These are phyloP conservation scores for Paracamarosporium sp. DNA, from an alignment of 2,329 filamentous ascomycete species.

Conservation along the genomic window DNA sequence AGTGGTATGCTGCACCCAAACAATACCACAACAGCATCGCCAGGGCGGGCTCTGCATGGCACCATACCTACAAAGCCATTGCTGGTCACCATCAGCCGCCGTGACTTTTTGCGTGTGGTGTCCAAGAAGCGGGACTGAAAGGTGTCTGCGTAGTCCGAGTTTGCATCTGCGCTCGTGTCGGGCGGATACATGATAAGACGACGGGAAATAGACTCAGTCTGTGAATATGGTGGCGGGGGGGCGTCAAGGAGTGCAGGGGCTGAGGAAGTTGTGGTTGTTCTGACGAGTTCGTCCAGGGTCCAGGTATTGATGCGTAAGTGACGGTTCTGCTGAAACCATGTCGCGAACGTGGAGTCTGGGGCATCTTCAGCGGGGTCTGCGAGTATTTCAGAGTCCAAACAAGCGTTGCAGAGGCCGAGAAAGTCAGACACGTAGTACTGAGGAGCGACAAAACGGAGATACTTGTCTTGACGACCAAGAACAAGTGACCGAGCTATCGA, in stretches of 20 bases:
- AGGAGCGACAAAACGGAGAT: conserved; percentile 33
- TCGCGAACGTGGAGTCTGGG: conserved; percentile 32
- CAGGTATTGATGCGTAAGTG: conserved; percentile 20
- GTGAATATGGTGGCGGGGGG: conserved; percentile 15
- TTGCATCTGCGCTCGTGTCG: conserved; percentile 6
- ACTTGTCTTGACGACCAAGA: conserved; percentile 40
- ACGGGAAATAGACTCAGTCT: conserved; percentile 3
- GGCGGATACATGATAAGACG: conserved; percentile 13
- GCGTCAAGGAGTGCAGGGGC: conserved; percentile 7
- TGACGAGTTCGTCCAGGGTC: conserved; percentile 24
- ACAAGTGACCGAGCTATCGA: conserved; percentile 32
- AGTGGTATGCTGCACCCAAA: conserved; percentile 47
- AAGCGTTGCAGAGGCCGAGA: conserved; percentile 30
- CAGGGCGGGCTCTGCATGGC: conserved; percentile 33
- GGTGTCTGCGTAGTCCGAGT: conserved; percentile 19
- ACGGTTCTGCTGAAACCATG: conserved; percentile 35
- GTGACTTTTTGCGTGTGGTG: conserved; percentile 36
- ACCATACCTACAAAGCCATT: conserved; percentile 33
- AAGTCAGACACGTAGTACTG: conserved; percentile 33
- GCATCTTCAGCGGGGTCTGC: neutral
- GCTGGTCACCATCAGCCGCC: conserved; percentile 34
- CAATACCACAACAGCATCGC: conserved; percentile 40
- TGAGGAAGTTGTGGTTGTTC: conserved; percentile 8
- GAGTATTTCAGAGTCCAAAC: conserved; percentile 17
- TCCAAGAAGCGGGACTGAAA: conserved; percentile 39